These are phyloP conservation scores for Odonthalia washingtoniensis DNA, from an alignment of 31 red algal species.

Conservation along the genomic window DNA sequence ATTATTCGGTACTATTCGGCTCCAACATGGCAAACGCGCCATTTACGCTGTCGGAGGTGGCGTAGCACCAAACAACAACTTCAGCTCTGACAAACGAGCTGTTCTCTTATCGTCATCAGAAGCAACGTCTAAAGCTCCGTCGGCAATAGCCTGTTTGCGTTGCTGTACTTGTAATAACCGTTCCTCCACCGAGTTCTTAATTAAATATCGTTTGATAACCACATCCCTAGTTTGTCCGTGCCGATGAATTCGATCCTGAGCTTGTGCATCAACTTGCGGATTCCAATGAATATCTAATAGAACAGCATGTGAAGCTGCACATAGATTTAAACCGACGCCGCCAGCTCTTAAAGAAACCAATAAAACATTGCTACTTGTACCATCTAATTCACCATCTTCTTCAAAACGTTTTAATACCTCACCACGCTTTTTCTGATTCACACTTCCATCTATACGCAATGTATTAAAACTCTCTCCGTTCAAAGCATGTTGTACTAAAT, in stretches of 20 bases:
- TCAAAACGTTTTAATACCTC: conserved; percentile 67
- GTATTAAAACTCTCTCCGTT: conserved; percentile 47
- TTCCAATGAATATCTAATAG: conserved; percentile 97
- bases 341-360: conserved; percentile 90
- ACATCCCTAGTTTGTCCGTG: conserved; percentile 90
- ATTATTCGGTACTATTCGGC: no score
- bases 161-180: conserved; percentile 80
- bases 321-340: conserved; percentile 93
- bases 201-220: conserved; percentile 77
- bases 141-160: conserved; percentile 79
- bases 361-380: conserved; percentile 52
- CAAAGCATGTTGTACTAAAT: conserved; percentile 75
- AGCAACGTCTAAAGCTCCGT: conserved; percentile 71
- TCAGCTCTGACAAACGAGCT: conserved; percentile 66
- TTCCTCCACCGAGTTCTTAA: conserved; percentile 87
- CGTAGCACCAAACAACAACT: conserved; percentile 57
- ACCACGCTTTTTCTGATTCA: conserved; percentile 61
- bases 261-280: conserved; percentile 95
- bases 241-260: conserved; percentile 90
- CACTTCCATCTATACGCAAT: conserved; percentile 79
- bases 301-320: conserved; percentile 72
- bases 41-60: no score
- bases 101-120: conserved; percentile 72
- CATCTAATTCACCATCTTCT: conserved; percentile 39
- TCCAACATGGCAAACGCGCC: no score